These are phyloP conservation scores for Lipomyces kockii DNA, from an alignment of 805 yeast species.

Conservation along the genomic window DNA sequence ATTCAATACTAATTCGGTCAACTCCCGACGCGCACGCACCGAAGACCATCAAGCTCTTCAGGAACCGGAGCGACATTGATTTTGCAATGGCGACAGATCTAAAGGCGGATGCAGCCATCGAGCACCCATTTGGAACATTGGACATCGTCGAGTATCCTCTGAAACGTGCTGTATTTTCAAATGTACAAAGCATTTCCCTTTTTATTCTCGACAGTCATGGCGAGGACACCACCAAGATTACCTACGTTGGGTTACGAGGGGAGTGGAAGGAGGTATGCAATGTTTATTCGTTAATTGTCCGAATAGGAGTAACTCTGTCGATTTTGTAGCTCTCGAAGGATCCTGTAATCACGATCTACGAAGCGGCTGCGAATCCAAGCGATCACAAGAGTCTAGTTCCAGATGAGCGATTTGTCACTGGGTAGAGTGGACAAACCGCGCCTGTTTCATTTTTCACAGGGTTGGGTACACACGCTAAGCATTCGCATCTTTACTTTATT, in stretches of 20 bases:
- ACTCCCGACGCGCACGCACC: slow-evolving; percentile 69
- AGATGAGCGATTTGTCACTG: slow-evolving; percentile 24
- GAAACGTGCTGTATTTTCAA: slow-evolving; percentile 75
- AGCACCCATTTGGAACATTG: slow-evolving; percentile 62
- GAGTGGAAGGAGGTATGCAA: slow-evolving; percentile 38
- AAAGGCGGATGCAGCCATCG: slow-evolving; percentile 53
- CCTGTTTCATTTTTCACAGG: not conserved
- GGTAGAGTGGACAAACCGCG: not conserved
- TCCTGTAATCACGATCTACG: slow-evolving; percentile 80
- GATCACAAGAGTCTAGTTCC: slow-evolving; percentile 64
- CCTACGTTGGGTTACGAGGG: slow-evolving; percentile 81
- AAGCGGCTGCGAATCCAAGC: slow-evolving; percentile 89
- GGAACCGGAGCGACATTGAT: slow-evolving; percentile 71
- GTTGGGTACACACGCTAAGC: not conserved
- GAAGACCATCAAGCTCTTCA: slow-evolving; percentile 66
- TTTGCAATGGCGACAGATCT: slow-evolving; percentile 62
- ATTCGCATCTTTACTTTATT: not conserved
- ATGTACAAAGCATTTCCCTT: slow-evolving; percentile 67
- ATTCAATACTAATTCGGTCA: slow-evolving; percentile 72
- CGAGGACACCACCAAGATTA: slow-evolving; percentile 60
- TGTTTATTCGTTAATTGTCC: not conserved
- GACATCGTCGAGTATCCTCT: slow-evolving; percentile 79
- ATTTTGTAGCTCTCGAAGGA: slow-evolving; percentile 53
- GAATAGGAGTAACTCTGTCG: not conserved
- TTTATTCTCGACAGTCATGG: slow-evolving; percentile 71